phyloP scores from a whole-genome alignment of 768 basidiomycete species.

The Rhodosporidiobolus sp. region DNA sequence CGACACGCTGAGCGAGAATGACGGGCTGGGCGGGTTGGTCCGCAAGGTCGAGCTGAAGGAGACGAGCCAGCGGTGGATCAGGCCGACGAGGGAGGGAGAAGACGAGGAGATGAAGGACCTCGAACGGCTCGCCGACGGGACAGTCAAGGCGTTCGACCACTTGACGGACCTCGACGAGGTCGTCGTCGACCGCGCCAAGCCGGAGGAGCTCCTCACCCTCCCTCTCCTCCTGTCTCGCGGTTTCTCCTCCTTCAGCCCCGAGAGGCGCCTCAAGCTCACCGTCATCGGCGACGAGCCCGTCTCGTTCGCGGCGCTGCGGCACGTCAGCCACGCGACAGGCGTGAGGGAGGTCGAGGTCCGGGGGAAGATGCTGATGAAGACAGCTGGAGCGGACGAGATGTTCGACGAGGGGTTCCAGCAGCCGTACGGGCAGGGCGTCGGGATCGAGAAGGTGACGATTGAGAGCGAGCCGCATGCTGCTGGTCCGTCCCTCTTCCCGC shows the following conservation, averaged over 20 bases:
- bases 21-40: not conserved
- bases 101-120: not conserved
- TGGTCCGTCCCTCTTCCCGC: not conserved
- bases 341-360: not conserved
- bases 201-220: too few species aligned
- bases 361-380: constrained; percentile 9
- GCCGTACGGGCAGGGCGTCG: not conserved
- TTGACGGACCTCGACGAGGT: not conserved
- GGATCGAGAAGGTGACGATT: not conserved
- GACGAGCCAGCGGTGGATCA: not conserved
- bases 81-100: not conserved
- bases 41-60: not conserved
- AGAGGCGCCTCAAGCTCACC: not conserved
- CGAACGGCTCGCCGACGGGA: not conserved
- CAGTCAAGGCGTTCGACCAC: not conserved
- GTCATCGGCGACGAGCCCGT: not conserved
- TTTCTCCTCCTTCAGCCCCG: not conserved
- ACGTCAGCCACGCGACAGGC: not conserved
- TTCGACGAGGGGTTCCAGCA: not conserved
- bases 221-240: not conserved
- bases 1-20: not conserved
- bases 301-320: not conserved
- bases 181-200: not conserved
- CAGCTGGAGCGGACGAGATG: not conserved
- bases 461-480: constrained; percentile 2